phyloP scores from a whole-genome alignment of 140 eudicot genomes.

The Anethum foeniculum region DNA sequence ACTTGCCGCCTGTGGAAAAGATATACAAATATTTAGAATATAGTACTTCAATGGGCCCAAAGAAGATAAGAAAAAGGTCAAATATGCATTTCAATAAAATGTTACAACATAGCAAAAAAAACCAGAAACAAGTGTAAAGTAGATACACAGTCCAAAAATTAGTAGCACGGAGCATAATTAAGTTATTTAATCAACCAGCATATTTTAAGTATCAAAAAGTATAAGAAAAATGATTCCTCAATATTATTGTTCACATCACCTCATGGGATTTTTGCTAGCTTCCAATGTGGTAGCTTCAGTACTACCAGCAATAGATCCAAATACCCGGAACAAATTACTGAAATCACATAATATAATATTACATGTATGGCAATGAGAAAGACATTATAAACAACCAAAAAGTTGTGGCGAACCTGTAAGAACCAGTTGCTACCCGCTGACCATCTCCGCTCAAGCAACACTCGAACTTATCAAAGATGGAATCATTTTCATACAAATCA shows the following conservation, averaged over 20 bases:
- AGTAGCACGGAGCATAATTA: background rate
- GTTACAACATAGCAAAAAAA: background rate
- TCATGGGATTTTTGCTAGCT: conserved; percentile 93
- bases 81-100: background rate
- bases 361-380: background rate
- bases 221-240: background rate
- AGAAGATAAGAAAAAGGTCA: background rate
- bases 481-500: conserved; percentile 87
- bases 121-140: background rate
- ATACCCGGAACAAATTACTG: conserved; percentile 86
- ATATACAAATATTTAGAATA: background rate
- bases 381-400: background rate
- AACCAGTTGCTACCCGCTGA: conserved; percentile 86
- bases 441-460: conserved; percentile 98
- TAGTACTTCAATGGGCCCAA: background rate
- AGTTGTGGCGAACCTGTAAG: conserved; percentile 45
- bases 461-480: conserved; percentile 92
- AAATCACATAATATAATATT: conserved; percentile 13
- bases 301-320: conserved; percentile 62
- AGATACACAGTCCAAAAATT: background rate
- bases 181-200: background rate
- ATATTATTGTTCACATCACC: conserved; percentile 26
- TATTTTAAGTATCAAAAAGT: background rate
- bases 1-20: conserved; percentile 53
- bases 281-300: conserved; percentile 78